Base-by-base conservation (phyloP, 768 basidiomycete genomes). In the Lentinula detonsa region DNA sequence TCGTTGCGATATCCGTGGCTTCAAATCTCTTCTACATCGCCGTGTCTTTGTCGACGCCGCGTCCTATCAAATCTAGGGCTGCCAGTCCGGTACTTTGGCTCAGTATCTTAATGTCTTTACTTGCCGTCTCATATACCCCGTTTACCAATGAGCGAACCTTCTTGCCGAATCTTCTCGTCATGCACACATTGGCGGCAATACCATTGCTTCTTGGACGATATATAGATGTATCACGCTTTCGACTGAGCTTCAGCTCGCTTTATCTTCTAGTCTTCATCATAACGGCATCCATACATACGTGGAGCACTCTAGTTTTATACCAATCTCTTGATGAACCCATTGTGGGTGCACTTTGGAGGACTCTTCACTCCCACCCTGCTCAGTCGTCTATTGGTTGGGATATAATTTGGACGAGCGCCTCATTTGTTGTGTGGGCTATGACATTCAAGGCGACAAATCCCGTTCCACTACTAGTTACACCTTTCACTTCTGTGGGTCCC, bases 1-100 rank as follows among this genome's bases (percentile, higher is more conserved):
- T 89, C 21, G 86, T 91, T 58, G 86, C 88, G 35, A 84, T 90
- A 50, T 84, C 83, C 10, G 83, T 88, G 40, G 84, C 86, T 7
- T 81, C 82, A 0, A 82, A 83, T 58, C 74, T 91, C 18, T 89
- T 88, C 72, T 82, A 82, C 65, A 69, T 83, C 5, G 81, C 84
- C 9, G 59, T 86, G 6, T 63, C 74, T 34, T 67, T 78, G 10
- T 73, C 76, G 1, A 67, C 75, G n/a, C 64, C 73, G 9, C 65
- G 67, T 4, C 21, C 37, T 23, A 37, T 58, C 49, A 45, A 63
- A 57, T 31, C 46, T 35, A 55, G 46, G 7, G 33, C 55, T 40
- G 66, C 62, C 28, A 66, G 70, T 39, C 68, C 69, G 13, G 60
- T 66, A 28, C 65, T 83, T 3, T 81, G 75, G 73, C 28, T 74